Percentiles rank a stretch among this genome's conserved stretches.
Evolutionary conservation across 176 grass and related monocot genomes (phyloP).

Genomic region (Phoenix roebelenii): DNA sequence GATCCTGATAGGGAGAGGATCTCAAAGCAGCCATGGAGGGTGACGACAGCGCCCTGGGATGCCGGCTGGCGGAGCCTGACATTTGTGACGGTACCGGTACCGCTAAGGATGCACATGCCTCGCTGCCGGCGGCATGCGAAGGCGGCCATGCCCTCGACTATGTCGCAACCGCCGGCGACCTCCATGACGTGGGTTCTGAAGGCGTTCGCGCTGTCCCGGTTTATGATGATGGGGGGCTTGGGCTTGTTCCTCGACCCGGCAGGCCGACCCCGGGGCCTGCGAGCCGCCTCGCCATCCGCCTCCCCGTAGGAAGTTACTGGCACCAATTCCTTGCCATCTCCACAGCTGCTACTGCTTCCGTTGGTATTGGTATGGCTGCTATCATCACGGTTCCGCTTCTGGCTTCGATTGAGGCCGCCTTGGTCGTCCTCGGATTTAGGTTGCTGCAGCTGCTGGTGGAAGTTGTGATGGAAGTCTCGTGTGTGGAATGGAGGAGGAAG

Average conservation of each 20-base stretch:
- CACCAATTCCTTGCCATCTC: not conserved
- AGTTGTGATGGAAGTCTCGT: not conserved
- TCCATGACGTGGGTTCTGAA: conserved; percentile 7
- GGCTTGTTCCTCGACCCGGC: conserved; percentile 5
- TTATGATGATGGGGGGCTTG: conserved; percentile 2
- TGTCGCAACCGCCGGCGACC: conserved; percentile 3
- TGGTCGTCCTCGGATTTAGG: conserved; percentile 4
- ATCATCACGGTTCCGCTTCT: not conserved
- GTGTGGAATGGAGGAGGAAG: conserved; percentile 3
- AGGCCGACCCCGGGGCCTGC: not conserved
- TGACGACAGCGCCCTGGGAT: not conserved
- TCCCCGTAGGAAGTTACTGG: too few relatives aligned
- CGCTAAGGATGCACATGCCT: conserved; percentile 3
- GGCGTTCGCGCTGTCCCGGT: conserved; percentile 7
- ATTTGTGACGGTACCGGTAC: not conserved
- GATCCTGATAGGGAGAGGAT: conserved; percentile 3
- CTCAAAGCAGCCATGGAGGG: not conserved
- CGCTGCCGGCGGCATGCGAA: conserved; percentile 4
- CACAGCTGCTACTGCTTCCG: not conserved
- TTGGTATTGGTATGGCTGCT: not conserved
- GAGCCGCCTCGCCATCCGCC: not conserved
- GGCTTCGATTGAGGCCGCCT: not conserved
- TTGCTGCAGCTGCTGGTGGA: not conserved
- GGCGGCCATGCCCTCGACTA: conserved; percentile 2
- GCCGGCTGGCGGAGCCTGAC: not conserved